A percentile compares a stretch with the other conserved stretches of the same genome.
phyloP scores from a whole-genome alignment of 176 grass and related monocot species.

The Triticum aestivum region DNA sequence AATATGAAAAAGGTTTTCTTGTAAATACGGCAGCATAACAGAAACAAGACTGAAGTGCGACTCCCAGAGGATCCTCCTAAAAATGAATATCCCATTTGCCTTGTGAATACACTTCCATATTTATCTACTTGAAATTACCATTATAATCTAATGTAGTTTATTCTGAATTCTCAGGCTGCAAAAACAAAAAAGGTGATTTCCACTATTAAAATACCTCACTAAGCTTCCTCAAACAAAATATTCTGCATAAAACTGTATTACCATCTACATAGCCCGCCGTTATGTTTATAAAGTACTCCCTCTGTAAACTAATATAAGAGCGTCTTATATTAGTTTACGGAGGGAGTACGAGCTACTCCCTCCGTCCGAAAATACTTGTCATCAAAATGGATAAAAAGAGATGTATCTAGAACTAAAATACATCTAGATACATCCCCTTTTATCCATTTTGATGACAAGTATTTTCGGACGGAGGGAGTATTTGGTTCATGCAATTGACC shows the following conservation, averaged over 20 bases:
- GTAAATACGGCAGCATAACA: neutral
- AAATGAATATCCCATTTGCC: slow-evolving; percentile 11
- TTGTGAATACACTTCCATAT: slow-evolving; percentile 27
- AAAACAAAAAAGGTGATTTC: neutral
- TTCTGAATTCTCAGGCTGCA: slow-evolving; percentile 2
- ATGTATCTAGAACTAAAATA: too few species aligned
- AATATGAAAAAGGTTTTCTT: slow-evolving; percentile 1
- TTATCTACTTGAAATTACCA: neutral
- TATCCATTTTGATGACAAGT: too few species aligned
- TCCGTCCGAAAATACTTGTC: too few species aligned
- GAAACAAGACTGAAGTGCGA: neutral
- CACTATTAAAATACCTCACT: neutral
- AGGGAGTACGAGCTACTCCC: too few species aligned
- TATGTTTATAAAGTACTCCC: neutral
- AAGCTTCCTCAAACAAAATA: slow-evolving; percentile 12
- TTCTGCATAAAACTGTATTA: neutral
- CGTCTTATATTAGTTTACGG: too few species aligned
- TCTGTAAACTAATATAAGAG: too few species aligned
- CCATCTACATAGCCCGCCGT: neutral
- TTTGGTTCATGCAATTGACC: slow-evolving; percentile 13
- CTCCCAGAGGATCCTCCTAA: neutral
- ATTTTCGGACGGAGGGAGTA: neutral
- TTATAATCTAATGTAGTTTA: slow-evolving; percentile 5
- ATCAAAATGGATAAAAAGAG: too few species aligned
- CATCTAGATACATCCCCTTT: too few species aligned